These are phyloP conservation scores for Amoeboaphelidium protococcarum DNA, from an alignment of 371 early-diverging fungal genomes.

Conservation along the genomic window DNA sequence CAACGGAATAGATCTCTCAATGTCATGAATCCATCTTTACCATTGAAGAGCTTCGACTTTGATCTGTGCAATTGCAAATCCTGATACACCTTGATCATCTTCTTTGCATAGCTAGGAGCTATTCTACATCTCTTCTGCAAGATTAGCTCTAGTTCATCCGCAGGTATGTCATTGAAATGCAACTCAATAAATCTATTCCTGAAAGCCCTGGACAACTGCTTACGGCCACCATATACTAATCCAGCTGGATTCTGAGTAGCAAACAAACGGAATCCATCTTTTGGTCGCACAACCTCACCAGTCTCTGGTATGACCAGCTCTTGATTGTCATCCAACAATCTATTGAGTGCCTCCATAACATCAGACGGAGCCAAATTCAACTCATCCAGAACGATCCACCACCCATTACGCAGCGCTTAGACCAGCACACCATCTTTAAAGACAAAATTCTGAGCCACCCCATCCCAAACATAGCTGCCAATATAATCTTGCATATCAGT, in stretches of 20 bases:
- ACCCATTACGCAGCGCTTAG: slow-evolving; percentile 80
- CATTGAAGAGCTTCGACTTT: slow-evolving; percentile 66
- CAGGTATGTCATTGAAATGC: slow-evolving; percentile 80
- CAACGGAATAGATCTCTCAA: slow-evolving; percentile 96
- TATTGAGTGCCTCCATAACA: slow-evolving; percentile 96
- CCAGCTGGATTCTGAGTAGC: slow-evolving; percentile 99
- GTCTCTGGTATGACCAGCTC: slow-evolving; percentile 94
- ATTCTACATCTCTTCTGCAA: slow-evolving; percentile 52
- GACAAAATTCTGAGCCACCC: slow-evolving; percentile 50
- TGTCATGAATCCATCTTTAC: slow-evolving; percentile 77
- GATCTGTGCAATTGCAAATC: slow-evolving; percentile 40
- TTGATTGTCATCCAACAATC: slow-evolving; percentile 95
- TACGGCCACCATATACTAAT: slow-evolving; percentile 87
- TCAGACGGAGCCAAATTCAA: slow-evolving; percentile 98
- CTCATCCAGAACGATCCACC: slow-evolving; percentile 99
- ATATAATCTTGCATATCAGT: slow-evolving; percentile 97
- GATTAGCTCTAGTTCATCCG: slow-evolving; percentile 62
- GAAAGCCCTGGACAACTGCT: slow-evolving; percentile 95
- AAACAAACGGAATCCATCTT: slow-evolving; percentile 94
- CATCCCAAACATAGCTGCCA: slow-evolving; percentile 63
- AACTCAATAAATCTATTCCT: slow-evolving; percentile 96
- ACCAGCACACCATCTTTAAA: slow-evolving; percentile 95
- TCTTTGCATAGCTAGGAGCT: slow-evolving; percentile 67
- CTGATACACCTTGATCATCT: slow-evolving; percentile 64
- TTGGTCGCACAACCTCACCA: slow-evolving; percentile 78